Conservation (phyloP, 345 rosid species). For the Lepidium sativum region DNA sequence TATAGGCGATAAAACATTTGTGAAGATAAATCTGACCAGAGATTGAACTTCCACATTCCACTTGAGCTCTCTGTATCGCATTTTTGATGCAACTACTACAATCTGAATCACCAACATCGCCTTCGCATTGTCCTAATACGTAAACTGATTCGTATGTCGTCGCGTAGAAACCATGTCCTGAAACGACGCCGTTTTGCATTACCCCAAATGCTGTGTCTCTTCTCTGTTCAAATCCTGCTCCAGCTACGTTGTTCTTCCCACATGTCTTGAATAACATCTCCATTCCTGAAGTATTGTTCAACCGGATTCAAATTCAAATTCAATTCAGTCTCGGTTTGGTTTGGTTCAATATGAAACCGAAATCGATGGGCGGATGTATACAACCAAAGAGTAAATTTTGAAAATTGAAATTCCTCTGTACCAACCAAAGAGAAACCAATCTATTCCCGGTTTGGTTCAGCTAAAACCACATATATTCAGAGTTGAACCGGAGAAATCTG, state of each 20-base stretch:
- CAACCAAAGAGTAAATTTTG: background rate
- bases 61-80: slow-evolving; percentile 82
- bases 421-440: background rate
- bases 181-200: slow-evolving; percentile 61
- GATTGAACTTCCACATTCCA: slow-evolving; percentile 77
- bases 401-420: too few species aligned
- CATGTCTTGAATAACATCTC: slow-evolving; percentile 83
- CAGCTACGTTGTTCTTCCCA: slow-evolving; percentile 52
- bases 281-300: slow-evolving; percentile 38
- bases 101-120: slow-evolving; percentile 90
- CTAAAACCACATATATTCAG: background rate
- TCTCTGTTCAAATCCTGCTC: slow-evolving; percentile 77
- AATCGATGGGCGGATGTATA: background rate
- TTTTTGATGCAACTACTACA: slow-evolving; percentile 70
- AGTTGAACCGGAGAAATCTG: background rate
- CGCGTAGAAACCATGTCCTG: slow-evolving; percentile 64
- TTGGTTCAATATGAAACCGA: background rate
- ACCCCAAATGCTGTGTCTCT: slow-evolving; percentile 72
- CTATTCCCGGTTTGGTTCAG: background rate
- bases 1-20: slow-evolving; percentile 80
- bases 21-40: slow-evolving; percentile 85
- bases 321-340: background rate
- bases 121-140: slow-evolving; percentile 89
- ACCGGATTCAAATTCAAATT: background rate
- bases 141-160: slow-evolving; percentile 59